phyloP scores from a whole-genome alignment of 768 basidiomycete genomes.

The Russula foetens region DNA sequence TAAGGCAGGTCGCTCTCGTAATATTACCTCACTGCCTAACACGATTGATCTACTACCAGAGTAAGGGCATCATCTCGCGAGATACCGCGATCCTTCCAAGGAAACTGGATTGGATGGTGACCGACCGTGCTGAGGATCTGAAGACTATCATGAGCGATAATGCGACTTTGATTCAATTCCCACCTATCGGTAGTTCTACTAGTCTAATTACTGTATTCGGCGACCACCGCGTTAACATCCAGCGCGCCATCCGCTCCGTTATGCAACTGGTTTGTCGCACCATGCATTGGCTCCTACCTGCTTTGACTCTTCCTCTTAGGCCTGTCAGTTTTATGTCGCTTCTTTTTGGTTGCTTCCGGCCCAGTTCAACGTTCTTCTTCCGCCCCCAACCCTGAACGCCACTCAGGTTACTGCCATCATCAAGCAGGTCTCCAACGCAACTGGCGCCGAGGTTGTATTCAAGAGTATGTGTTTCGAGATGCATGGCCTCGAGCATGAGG shows the following conservation, averaged over 20 bases:
- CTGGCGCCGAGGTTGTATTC: constrained; percentile 92
- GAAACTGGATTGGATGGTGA: constrained; percentile 97
- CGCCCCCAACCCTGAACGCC: constrained; percentile 71
- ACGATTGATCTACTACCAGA: constrained; percentile 37
- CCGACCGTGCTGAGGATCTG: constrained; percentile 91
- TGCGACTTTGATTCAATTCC: constrained; percentile 91
- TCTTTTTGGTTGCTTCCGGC: constrained; percentile 94
- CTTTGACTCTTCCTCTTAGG: constrained; percentile 39
- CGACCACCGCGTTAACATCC: constrained; percentile 89
- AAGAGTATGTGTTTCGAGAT: constrained; percentile 97
- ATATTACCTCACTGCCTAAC: not conserved
- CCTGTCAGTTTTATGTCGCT: constrained; percentile 93
- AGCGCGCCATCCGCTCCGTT: constrained; percentile 85
- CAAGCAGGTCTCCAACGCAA: constrained; percentile 77
- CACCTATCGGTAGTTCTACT: constrained; percentile 84
- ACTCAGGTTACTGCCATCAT: constrained; percentile 78
- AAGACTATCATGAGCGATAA: constrained; percentile 93
- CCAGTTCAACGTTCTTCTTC: constrained; percentile 86
- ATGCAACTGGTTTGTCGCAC: constrained; percentile 78
- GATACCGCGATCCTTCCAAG: constrained; percentile 93
- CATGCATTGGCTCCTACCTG: constrained; percentile 9
- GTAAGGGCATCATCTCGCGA: constrained; percentile 80
- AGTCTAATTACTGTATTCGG: constrained; percentile 92
- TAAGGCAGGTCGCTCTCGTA: constrained; percentile 49
- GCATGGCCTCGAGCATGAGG: constrained; percentile 89